Evolutionary conservation across 306 rosid species (phyloP).

Genomic region (Castanea sativa): DNA sequence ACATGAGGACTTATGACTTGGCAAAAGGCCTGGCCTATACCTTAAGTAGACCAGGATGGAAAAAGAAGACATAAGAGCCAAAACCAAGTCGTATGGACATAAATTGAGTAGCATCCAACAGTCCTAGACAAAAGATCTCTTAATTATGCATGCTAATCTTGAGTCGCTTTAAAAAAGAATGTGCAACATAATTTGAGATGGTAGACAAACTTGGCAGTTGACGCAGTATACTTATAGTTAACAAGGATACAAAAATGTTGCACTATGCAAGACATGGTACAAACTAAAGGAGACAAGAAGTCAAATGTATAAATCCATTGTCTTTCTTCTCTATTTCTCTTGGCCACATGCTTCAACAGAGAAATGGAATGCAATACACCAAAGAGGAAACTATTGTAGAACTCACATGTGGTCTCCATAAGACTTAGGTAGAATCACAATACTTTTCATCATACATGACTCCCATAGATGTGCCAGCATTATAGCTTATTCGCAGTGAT

Average conservation of each 20-base stretch:
- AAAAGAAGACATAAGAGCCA: neutral
- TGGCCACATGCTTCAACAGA: too few relatives aligned
- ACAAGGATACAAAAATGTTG: neutral
- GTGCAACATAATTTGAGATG: neutral
- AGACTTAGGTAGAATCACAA: too few relatives aligned
- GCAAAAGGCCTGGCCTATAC: neutral
- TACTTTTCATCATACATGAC: too few relatives aligned
- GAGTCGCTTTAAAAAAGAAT: neutral
- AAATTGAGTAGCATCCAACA: neutral
- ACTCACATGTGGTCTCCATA: too few relatives aligned
- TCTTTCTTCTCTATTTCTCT: too few relatives aligned
- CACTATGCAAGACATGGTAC: neutral
- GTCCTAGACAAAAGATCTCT: neutral
- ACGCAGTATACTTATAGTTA: neutral
- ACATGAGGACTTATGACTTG: neutral
- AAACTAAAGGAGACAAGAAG: too few relatives aligned
- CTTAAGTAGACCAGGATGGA: neutral
- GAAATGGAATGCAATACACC: too few relatives aligned
- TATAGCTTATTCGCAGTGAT: too few relatives aligned
- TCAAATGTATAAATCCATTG: too few relatives aligned
- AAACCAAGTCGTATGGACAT: neutral
- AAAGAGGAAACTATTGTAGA: too few relatives aligned
- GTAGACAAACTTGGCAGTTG: neutral
- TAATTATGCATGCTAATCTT: neutral
- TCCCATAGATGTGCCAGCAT: too few relatives aligned